These are phyloP conservation scores for Biscogniauxia mediterranea DNA, from an alignment of 2,329 filamentous ascomycete species.

Conservation along the genomic window DNA sequence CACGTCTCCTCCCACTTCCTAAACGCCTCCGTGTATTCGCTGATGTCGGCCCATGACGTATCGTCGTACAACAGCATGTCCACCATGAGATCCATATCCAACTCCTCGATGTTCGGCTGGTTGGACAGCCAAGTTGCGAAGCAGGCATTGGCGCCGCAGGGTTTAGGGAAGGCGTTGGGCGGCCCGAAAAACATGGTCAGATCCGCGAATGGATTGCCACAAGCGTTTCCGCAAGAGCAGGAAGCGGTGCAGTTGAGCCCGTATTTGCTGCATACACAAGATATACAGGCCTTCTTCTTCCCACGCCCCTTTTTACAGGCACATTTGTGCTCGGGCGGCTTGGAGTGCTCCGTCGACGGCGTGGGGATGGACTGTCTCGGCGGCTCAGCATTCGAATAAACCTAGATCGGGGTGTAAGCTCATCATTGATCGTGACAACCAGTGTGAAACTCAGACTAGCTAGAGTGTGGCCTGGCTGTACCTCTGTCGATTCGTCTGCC, in stretches of 20 bases:
- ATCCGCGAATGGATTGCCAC: conserved; percentile 34
- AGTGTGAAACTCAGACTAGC: neutral
- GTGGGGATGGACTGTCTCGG: conserved; percentile 25
- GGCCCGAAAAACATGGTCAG: conserved; percentile 34
- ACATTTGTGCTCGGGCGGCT: conserved; percentile 28
- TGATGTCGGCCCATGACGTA: conserved; percentile 31
- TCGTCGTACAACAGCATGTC: conserved; percentile 35
- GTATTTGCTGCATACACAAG: conserved; percentile 34
- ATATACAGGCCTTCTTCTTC: conserved; percentile 33
- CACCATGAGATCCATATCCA: conserved; percentile 34
- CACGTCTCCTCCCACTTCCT: conserved; percentile 33
- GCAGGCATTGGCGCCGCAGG: conserved; percentile 33
- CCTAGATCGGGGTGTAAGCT: conserved; percentile 19
- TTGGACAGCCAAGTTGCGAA: conserved; percentile 36
- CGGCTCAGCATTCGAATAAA: conserved; percentile 27
- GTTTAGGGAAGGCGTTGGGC: conserved; percentile 26
- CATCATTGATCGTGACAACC: conserved; percentile 3
- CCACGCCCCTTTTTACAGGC: conserved; percentile 35
- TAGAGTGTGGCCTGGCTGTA: conserved; percentile 11
- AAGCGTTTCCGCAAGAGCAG: conserved; percentile 31
- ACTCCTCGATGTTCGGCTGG: conserved; percentile 34
- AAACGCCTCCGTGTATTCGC: conserved; percentile 28
- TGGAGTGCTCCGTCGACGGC: conserved; percentile 26
- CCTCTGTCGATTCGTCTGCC: conserved; percentile 33
- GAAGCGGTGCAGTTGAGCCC: conserved; percentile 28